Percentiles rank a stretch among this genome's conserved stretches.
Evolutionary conservation across 768 basidiomycete species (phyloP).

Genomic region (Sutorius australiensis): DNA sequence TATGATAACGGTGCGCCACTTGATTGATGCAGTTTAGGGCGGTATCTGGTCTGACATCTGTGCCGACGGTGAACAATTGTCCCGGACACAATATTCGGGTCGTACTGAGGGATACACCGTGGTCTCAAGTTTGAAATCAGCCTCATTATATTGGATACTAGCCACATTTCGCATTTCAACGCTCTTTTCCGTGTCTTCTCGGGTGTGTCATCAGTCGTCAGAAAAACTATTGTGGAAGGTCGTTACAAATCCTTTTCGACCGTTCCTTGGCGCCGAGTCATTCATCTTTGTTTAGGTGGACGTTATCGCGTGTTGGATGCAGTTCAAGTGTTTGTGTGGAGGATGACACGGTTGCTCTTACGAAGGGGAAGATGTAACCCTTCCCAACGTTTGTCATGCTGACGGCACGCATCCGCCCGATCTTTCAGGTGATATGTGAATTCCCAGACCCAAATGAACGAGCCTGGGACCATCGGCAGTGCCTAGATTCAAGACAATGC

Average conservation of each 20-base stretch:
- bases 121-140: not conserved
- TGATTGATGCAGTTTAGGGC: not conserved
- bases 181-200: not conserved
- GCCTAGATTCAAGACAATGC: not conserved
- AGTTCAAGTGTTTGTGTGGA: not conserved
- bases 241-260: not conserved
- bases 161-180: not conserved
- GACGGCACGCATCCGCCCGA: not conserved
- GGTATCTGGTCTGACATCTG: not conserved
- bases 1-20: too few relatives aligned
- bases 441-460: not conserved
- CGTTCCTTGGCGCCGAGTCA: not conserved
- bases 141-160: too few relatives aligned
- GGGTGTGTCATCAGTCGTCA: not conserved
- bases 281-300: not conserved
- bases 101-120: too few relatives aligned
- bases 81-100: not conserved
- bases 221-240: not conserved
- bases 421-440: conserved; percentile 1
- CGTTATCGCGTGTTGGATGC: too few relatives aligned
- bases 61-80: not conserved
- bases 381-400: not conserved
- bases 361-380: not conserved
- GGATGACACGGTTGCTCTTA: not conserved
- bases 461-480: not conserved